Evolutionary conservation across 2,329 filamentous ascomycete genomes (phyloP), one percentile per base, ranked within the genome.

Genomic region (Diaporthe vexans): DNA sequence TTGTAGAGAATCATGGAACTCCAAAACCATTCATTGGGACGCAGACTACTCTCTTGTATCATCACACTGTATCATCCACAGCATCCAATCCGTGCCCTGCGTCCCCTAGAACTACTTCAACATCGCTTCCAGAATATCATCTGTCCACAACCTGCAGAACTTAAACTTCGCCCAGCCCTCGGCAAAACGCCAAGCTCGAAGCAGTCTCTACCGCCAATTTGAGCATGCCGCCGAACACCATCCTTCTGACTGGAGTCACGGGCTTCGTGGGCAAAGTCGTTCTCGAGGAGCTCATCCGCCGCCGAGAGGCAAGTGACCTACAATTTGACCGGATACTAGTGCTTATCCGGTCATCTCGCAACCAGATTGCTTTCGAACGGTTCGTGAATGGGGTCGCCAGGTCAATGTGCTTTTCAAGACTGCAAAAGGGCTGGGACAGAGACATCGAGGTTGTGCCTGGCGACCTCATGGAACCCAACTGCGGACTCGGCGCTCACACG

Each of bases 241-340:
- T 75, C 54, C 75, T 77, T 3, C 57, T 77, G 21, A 77, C 76
- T 43, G 76, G 76, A 24, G 76, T 74, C 26, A 77, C 76, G 24
- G 76, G 74, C 0, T 77, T 77, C 40, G 69, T 77, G n/a, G 76
- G 76, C 9, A 77, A 76, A 29, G 76, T 77, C 21, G 72, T 75
- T 11, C 65, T 77, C 19, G 74, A 76, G 59, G 76, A 77, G 35
- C 74, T 77, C 52, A 13, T 77, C 13, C 54, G 75, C 40, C 68
- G 72, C 26, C 63, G 58, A 19, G 37, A 11, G 10, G 19, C 69
- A 21, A 21, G 29, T 9, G 58, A 57, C 21, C 24, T 75, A 17
- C 57, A 74, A 5, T 75, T 74, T 37, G 63, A 75, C 29, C 57
- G 59, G 13, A 33, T 76, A 19, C 1, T 74, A 17, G 63, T 76